Evolutionary conservation across 805 yeast species (phyloP), one percentile per base, ranked within the genome.

Genomic region (Teunomyces atbi): DNA sequence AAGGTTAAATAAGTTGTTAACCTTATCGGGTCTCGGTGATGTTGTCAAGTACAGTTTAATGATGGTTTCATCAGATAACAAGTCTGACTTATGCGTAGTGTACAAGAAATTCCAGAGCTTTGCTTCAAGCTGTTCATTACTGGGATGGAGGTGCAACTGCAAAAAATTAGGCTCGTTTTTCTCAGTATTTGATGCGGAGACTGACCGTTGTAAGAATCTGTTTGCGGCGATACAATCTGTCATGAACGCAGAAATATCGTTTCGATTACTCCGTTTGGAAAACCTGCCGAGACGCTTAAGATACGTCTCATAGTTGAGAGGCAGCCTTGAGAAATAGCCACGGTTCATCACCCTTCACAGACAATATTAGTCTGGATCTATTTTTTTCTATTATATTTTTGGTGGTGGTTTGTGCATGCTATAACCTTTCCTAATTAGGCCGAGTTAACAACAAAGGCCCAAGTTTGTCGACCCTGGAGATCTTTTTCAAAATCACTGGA

Each of bases 251-350:
- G 40, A 13, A 37, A 37, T 44, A 8, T 23, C 16, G 20, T 16
- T 21, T 12, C 18, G 39, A 21, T n/a, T 10, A 3, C 30, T 23
- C 5, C 29, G 33, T 6, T 35, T 5, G 45, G 46, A 34, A 40
- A 44, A 23, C 18, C 29, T 26, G 3, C 42, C 37, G 18, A 62
- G 35, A 33, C 68, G 49, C 13, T 51, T 52, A n/a, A 43, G 16
- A 40, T 52, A 61, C 5, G 60, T 59, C 44, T 64, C 66, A 45
- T 54, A 57, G 42, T 60, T 65, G n/a, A 64, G 50, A 6, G 69
- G 69, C 4, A 38, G 38, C 27, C 50, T 46, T 13, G 59, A 49
- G 41, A 57, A 56, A 34, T 45, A 49, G 30, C 38, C 40, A 23
- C 39, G 35, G 18, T 18, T 26, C 32, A 28, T 28, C 7, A n/a